Percentiles rank a stretch among this genome's conserved stretches.
Evolutionary conservation across 495 filamentous ascomycete species (phyloP).

Genomic region (Glonium stellatum): DNA sequence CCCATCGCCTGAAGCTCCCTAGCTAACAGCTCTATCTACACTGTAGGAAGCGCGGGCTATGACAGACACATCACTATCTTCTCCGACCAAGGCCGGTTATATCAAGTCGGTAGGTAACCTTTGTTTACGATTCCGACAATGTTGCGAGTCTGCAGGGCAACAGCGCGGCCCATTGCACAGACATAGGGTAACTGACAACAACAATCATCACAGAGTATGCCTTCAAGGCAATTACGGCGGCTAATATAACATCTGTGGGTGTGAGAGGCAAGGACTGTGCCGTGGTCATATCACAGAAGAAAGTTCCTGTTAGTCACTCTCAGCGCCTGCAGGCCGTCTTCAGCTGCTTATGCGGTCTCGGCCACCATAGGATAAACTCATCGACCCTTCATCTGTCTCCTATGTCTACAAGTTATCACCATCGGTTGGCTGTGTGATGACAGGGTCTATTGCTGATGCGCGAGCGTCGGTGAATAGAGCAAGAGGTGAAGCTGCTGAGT

Average conservation of each 20-base stretch:
- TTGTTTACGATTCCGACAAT: neutral
- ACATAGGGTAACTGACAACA: conserved; percentile 9
- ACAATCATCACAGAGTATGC: conserved; percentile 73
- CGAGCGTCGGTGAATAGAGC: conserved; percentile 85
- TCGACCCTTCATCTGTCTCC: conserved; percentile 93
- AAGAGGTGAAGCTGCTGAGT: conserved; percentile 91
- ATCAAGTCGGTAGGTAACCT: conserved; percentile 88
- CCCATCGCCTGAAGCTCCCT: neutral
- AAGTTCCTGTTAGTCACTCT: conserved; percentile 76
- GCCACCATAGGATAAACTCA: conserved; percentile 78
- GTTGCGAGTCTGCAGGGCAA: neutral
- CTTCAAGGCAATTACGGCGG: conserved; percentile 98
- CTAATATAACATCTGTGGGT: conserved; percentile 96
- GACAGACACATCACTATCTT: conserved; percentile 99
- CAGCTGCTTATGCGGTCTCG: conserved; percentile 9
- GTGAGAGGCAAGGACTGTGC: conserved; percentile 94
- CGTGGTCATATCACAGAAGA: conserved; percentile 97
- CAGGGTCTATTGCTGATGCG: conserved; percentile 95
- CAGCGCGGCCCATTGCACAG: neutral
- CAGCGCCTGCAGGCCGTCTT: neutral
- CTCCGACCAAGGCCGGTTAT: conserved; percentile 94
- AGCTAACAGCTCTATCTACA: conserved; percentile 22
- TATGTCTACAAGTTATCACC: conserved; percentile 96
- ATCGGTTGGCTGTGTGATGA: conserved; percentile 96
- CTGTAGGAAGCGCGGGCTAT: conserved; percentile 84